Evolutionary conservation across 805 yeast species (phyloP).

Genomic region (Clavispora fructus): DNA sequence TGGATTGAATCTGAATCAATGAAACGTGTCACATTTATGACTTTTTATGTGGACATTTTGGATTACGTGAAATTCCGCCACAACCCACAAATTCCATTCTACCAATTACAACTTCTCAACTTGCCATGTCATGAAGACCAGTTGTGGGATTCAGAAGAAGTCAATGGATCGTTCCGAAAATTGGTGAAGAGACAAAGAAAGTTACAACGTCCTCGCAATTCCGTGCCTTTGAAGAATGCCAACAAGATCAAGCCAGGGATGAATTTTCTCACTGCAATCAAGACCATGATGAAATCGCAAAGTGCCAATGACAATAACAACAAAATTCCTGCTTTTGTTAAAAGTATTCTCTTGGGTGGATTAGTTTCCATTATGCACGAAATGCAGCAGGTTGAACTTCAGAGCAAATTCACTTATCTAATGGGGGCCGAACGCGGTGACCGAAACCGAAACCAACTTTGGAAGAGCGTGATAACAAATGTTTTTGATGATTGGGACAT

Average conservation of each 20-base stretch:
- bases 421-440: conserved; percentile 13
- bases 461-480: conserved; percentile 68
- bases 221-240: conserved; percentile 5
- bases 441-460: conserved; percentile 27
- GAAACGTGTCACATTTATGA: conserved; percentile 75
- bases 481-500: conserved; percentile 66
- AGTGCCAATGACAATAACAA: conserved; percentile 7
- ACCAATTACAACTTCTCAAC: conserved; percentile 35
- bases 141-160: conserved; percentile 36
- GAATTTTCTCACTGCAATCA: conserved; percentile 15
- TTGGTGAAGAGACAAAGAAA: conserved; percentile 33
- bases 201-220: conserved; percentile 6
- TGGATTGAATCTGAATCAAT: conserved; percentile 81
- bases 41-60: conserved; percentile 73
- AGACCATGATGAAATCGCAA: conserved; percentile 8
- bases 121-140: conserved; percentile 38
- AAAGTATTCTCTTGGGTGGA: conserved; percentile 63
- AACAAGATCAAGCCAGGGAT: conserved; percentile 7
- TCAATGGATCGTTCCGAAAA: conserved; percentile 34
- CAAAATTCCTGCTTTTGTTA: conserved; percentile 47
- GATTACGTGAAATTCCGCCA: conserved; percentile 80
- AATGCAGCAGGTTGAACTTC: conserved; percentile 68
- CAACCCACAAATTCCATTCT: conserved; percentile 40
- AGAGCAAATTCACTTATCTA: conserved; percentile 39
- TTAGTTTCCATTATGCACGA: conserved; percentile 61